Percentiles rank a stretch among this genome's conserved stretches.
phyloP scores from a whole-genome alignment of 495 filamentous ascomycete species.

The Tuber calosporum region DNA sequence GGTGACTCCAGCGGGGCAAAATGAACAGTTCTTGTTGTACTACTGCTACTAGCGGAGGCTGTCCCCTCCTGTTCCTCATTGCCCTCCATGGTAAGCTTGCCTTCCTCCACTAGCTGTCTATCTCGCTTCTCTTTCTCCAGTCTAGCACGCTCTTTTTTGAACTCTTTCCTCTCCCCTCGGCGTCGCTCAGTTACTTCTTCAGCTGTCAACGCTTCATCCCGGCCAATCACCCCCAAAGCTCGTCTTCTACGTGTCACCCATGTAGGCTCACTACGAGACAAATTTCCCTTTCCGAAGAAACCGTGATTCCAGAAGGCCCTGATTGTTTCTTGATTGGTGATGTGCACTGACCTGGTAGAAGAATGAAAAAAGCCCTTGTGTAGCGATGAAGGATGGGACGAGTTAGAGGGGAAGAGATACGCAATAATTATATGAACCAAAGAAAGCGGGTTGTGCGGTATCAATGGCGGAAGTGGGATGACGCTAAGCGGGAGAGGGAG shows the following conservation, averaged over 20 bases:
- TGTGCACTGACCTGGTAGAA: constrained; percentile 73
- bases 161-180: constrained; percentile 68
- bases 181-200: constrained; percentile 72
- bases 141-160: constrained; percentile 85
- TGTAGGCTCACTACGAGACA: constrained; percentile 87
- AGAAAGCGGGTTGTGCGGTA: constrained; percentile 88
- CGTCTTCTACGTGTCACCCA: constrained; percentile 81
- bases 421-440: constrained; percentile 68
- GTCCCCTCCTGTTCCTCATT: constrained; percentile 13
- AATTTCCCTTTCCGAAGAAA: constrained; percentile 87
- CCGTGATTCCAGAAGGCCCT: constrained; percentile 86
- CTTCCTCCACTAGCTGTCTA: constrained; percentile 55
- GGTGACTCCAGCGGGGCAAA: constrained; percentile 31
- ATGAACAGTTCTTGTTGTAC: constrained; percentile 20
- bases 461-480: constrained; percentile 74
- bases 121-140: constrained; percentile 74
- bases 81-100: constrained; percentile 42
- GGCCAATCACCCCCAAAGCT: constrained; percentile 55
- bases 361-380: constrained; percentile 70
- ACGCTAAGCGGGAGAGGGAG: constrained; percentile 71
- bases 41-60: constrained; percentile 9
- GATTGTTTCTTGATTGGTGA: constrained; percentile 67
- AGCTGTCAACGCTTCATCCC: constrained; percentile 53
- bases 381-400: constrained; percentile 55
- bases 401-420: constrained; percentile 59